Evolutionary conservation across 2,329 filamentous ascomycete species (phyloP).

Genomic region (Phoma sp.): DNA sequence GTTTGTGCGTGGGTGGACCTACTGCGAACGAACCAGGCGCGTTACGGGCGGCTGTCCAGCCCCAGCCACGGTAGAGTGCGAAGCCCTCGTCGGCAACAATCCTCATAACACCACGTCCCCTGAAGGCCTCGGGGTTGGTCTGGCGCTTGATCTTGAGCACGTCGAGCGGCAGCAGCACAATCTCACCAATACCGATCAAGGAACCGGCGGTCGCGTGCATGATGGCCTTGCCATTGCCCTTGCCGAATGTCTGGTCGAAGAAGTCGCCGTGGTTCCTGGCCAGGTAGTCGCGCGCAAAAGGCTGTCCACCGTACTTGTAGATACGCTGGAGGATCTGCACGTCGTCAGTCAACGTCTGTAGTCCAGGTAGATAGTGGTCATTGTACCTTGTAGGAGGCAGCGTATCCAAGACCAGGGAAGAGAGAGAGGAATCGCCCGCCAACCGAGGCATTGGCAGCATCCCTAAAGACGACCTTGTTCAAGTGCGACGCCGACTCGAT

Average conservation of each 20-base stretch:
- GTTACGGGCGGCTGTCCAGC: slow-evolving; percentile 96
- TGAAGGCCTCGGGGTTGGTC: slow-evolving; percentile 98
- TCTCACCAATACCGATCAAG: slow-evolving; percentile 96
- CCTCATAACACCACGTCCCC: slow-evolving; percentile 85
- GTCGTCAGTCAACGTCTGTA: slow-evolving; percentile 18
- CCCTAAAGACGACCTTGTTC: slow-evolving; percentile 93
- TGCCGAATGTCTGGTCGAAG: slow-evolving; percentile 90
- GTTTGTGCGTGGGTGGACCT: slow-evolving; percentile 50
- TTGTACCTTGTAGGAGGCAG: slow-evolving; percentile 88
- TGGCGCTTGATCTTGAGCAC: slow-evolving; percentile 99
- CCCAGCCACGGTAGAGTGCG: slow-evolving; percentile 92
- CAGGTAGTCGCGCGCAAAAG: slow-evolving; percentile 90
- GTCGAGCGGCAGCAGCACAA: slow-evolving; percentile 91
- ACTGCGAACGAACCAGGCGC: slow-evolving; percentile 96
- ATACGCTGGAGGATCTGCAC: slow-evolving; percentile 84
- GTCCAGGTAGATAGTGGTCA: no score
- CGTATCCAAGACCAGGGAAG: slow-evolving; percentile 96
- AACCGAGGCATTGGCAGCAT: slow-evolving; percentile 75
- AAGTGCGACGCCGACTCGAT: slow-evolving; percentile 68
- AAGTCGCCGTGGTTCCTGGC: slow-evolving; percentile 76
- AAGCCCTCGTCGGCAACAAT: slow-evolving; percentile 95
- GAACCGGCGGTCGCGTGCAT: slow-evolving; percentile 96
- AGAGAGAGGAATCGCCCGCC: slow-evolving; percentile 88
- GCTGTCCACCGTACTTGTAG: slow-evolving; percentile 99
- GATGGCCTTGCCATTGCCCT: slow-evolving; percentile 96